Conservation (phyloP, 768 basidiomycete genomes). For the Leccinellum rugosiceps region DNA sequence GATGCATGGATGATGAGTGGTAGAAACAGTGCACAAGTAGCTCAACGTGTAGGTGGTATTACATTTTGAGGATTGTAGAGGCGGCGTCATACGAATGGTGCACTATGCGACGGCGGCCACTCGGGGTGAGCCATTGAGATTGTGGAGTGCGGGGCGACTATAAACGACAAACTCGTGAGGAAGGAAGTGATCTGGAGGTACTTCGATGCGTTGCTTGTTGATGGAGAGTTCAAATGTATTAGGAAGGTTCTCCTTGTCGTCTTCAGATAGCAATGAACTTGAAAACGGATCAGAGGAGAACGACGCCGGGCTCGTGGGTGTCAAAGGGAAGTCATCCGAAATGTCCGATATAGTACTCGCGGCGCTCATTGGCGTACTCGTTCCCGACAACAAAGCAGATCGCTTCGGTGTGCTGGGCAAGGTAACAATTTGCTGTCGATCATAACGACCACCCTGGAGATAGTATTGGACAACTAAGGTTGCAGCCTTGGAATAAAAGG, state of each 20-base stretch:
- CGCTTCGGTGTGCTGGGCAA: conserved; percentile 64
- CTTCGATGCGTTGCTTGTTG: conserved; percentile 67
- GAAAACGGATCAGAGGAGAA: conserved; percentile 45
- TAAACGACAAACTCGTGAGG: conserved; percentile 81
- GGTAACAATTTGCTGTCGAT: conserved; percentile 41
- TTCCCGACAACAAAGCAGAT: conserved; percentile 39
- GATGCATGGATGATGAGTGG: conserved; percentile 65
- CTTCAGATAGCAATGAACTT: conserved; percentile 58
- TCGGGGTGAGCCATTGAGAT: conserved; percentile 63
- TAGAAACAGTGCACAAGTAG: conserved; percentile 62
- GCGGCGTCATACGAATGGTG: conserved; percentile 40
- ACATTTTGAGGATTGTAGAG: conserved; percentile 72
- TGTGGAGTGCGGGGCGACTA: conserved; percentile 75
- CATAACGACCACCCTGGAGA: conserved; percentile 79
- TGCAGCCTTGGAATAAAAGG: conserved; percentile 95
- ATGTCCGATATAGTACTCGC: conserved; percentile 70
- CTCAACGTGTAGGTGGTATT: conserved; percentile 60
- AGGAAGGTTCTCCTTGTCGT: conserved; percentile 80
- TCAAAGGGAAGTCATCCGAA: conserved; percentile 82
- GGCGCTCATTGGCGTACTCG: conserved; percentile 73
- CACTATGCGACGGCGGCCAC: conserved; percentile 55
- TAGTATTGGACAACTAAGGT: conserved; percentile 93
- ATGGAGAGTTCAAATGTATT: conserved; percentile 69
- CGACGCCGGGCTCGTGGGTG: conserved; percentile 67
- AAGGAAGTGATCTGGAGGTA: conserved; percentile 69